Base-by-base conservation (phyloP, 1,284 basidiomycete genomes). In the Ceratobasidium sp. region DNA sequence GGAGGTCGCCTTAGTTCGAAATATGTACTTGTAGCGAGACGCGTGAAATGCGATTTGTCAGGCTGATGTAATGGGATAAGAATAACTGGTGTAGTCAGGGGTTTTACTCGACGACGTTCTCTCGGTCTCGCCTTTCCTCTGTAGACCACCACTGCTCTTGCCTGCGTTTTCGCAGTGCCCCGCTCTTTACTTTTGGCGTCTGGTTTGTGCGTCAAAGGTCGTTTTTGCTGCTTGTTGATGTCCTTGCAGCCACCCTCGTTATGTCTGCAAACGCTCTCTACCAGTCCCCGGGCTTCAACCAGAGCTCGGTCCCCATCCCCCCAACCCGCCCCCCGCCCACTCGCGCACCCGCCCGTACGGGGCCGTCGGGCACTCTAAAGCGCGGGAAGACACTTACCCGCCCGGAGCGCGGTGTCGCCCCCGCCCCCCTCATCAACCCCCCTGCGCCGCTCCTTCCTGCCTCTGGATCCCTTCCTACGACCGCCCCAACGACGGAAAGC, bases 331-430 rank as follows among this genome's bases (percentile, higher is more conserved):
- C 84, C 66, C 77, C 76, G 30, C 73, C 75, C n/a, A 75, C 72
- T 30, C 85, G 87, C 16, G 82, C 83, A 48, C 79, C 83, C 28
- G 82, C 86, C 48, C 53, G 64, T 38, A 71, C 60, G 14, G 59
- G 33, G 42, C 66, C 53, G 23, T 59, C 54, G 85, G 84, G 87
- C 48, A 88, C 88, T 64, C 84, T 93, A 73, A 88, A 89, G 69
- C 86, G 95, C 74, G 92, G 92, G 78, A 98, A 97, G 84, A 99
- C 96, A 2, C 88, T 99, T 76, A 98, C 94, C 67, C 87, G 95
- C 71, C 97, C 96, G 77, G 96, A 99, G 83, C 89, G 96, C 73
- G 87, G 92, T 79, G 92, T 98, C 73, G 94, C 94, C 11, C 92
- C 95, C 48, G 91, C 92, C 14, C 96, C 97, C 0, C 88, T 99